Conservation (phyloP, 2,329 filamentous ascomycete species). For the Penicillium olsonii region DNA sequence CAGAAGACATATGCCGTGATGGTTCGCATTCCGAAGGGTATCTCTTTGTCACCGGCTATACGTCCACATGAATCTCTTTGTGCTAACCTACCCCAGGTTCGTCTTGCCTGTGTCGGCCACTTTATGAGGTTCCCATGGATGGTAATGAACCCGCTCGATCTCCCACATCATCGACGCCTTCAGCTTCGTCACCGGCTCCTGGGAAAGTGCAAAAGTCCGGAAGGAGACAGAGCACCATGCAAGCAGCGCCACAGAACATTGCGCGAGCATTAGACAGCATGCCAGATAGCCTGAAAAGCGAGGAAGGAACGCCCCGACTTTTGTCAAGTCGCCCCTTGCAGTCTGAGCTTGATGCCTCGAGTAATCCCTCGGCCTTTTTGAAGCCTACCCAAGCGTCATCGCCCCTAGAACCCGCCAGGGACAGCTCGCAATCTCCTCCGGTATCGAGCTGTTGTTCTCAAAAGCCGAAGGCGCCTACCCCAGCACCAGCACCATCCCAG, state of each 20-base stretch:
- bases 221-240: slow-evolving; percentile 35
- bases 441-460: slow-evolving; percentile 29
- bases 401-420: background rate
- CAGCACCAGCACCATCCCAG: background rate
- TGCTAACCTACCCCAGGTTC: slow-evolving; percentile 34
- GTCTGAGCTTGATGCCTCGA: slow-evolving; percentile 4
- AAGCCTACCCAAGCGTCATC: background rate
- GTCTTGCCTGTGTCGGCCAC: slow-evolving; percentile 43
- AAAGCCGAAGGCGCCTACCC: slow-evolving; percentile 13
- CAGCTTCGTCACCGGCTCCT: slow-evolving; percentile 27
- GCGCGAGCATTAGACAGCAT: slow-evolving; percentile 35
- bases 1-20: slow-evolving; percentile 46
- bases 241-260: slow-evolving; percentile 37
- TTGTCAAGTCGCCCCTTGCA: slow-evolving; percentile 14
- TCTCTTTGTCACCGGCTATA: background rate
- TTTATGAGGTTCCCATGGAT: slow-evolving; percentile 39
- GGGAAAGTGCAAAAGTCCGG: slow-evolving; percentile 39
- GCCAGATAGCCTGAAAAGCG: slow-evolving; percentile 25
- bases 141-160: slow-evolving; percentile 16
- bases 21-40: slow-evolving; percentile 48
- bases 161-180: slow-evolving; percentile 15
- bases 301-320: slow-evolving; percentile 16
- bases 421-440: slow-evolving; percentile 1
- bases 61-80: background rate
- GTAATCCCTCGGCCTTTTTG: background rate